These are phyloP conservation scores for Clonostachys sp. DNA, from an alignment of 2,329 filamentous ascomycete genomes.

Conservation along the genomic window DNA sequence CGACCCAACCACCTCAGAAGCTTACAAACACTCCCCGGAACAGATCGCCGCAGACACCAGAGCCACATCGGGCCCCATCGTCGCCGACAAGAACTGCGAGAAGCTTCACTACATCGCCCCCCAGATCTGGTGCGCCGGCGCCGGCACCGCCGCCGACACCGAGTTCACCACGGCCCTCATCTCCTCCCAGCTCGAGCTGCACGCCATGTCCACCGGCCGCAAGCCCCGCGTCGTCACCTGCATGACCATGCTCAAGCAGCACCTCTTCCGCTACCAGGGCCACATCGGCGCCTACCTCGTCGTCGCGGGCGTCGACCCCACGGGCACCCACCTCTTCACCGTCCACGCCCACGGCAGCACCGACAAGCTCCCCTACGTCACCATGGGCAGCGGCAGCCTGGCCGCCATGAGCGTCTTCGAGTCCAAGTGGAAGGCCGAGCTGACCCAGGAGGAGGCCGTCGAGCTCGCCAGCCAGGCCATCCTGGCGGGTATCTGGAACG, in stretches of 20 bases:
- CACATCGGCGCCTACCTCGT: constrained; percentile 98
- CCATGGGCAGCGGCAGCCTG: constrained; percentile 94
- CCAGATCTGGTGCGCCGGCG: constrained; percentile 98
- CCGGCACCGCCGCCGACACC: constrained; percentile 95
- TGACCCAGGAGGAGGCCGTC: constrained; percentile 78
- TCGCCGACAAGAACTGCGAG: constrained; percentile 99
- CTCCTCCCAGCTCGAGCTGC: constrained; percentile 96
- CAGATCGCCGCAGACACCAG: constrained; percentile 97
- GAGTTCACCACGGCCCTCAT: constrained; percentile 99
- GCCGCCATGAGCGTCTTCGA: constrained; percentile 99
- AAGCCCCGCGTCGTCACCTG: constrained; percentile 96
- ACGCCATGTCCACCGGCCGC: constrained; percentile 92
- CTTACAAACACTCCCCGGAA: background rate
- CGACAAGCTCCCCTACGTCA: constrained; percentile 98
- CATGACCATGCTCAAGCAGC: constrained; percentile 99
- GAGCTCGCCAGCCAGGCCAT: constrained; percentile 83
- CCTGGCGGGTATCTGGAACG: constrained; percentile 96
- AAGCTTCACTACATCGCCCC: constrained; percentile 99
- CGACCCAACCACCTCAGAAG: background rate
- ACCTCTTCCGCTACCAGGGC: constrained; percentile 97
- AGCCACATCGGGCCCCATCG: constrained; percentile 95
- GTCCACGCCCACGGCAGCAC: constrained; percentile 98
- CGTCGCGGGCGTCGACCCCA: constrained; percentile 93
- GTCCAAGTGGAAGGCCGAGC: constrained; percentile 80
- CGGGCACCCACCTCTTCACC: constrained; percentile 91